A percentile compares a stretch with the other conserved stretches of the same genome.
Evolutionary conservation across 345 rosid genomes (phyloP).

Genomic region (Mallotus nudiflorus): DNA sequence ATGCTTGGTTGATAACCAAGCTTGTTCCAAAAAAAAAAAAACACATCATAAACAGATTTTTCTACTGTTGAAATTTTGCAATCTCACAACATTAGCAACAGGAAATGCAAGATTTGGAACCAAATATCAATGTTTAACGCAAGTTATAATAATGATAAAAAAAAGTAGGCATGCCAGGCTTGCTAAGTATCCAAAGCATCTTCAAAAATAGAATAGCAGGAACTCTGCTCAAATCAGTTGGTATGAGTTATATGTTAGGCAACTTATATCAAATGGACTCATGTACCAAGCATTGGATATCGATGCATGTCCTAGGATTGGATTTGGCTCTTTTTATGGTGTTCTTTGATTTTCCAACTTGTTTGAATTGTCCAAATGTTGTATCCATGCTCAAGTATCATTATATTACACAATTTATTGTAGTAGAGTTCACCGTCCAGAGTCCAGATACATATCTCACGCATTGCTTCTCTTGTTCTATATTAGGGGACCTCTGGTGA

Average conservation of each 20-base stretch:
- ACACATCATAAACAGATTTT: constrained; percentile 5
- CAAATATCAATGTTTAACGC: not conserved
- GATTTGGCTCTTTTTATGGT: not conserved
- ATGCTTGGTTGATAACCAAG: too few species aligned
- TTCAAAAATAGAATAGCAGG: not conserved
- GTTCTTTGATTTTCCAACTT: not conserved
- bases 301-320: not conserved
- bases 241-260: not conserved
- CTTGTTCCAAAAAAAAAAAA: too few species aligned
- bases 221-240: not conserved
- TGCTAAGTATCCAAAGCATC: not conserved
- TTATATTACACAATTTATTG: not conserved
- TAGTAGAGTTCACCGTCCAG: not conserved
- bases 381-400: not conserved
- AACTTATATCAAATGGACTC: not conserved
- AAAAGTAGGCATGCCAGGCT: not conserved
- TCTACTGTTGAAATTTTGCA: constrained; percentile 10
- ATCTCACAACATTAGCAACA: not conserved
- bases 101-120: not conserved
- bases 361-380: not conserved
- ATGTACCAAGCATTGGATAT: not conserved
- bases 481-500: not conserved
- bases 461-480: not conserved
- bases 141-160: constrained; percentile 1
- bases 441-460: not conserved